Conservation (phyloP, 2,329 filamentous ascomycete species). For the Sarocladiaceae sp. region DNA sequence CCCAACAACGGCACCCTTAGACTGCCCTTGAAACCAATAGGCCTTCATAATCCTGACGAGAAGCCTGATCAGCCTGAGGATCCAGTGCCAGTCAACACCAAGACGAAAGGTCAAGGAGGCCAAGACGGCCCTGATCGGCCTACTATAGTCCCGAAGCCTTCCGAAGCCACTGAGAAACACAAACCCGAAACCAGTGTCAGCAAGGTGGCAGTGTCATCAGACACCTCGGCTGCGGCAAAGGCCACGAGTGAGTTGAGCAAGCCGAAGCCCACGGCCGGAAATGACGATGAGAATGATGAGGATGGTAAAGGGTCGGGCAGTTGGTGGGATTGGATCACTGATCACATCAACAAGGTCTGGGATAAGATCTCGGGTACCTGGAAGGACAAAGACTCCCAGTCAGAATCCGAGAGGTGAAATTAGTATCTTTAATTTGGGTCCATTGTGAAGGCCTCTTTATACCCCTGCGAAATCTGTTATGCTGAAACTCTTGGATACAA, state of each 20-base stretch:
- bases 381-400: background rate
- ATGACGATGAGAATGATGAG: constrained; percentile 17
- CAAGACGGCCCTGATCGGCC: constrained; percentile 9
- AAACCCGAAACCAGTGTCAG: background rate
- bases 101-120: constrained; percentile 8
- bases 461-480: too few species aligned
- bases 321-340: constrained; percentile 45
- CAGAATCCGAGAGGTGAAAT: background rate
- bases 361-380: constrained; percentile 32
- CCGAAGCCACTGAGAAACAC: constrained; percentile 10
- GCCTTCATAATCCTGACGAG: constrained; percentile 50
- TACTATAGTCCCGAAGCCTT: background rate
- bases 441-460: too few species aligned
- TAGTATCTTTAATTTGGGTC: too few species aligned
- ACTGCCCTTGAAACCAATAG: constrained; percentile 59
- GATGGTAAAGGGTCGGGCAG: constrained; percentile 22
- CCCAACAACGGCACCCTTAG: constrained; percentile 85
- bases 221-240: constrained; percentile 5
- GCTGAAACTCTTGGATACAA: too few species aligned
- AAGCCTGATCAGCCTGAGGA: constrained; percentile 46
- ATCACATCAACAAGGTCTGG: constrained; percentile 40
- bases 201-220: too few species aligned
- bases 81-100: constrained; percentile 29
- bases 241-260: background rate
- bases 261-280: constrained; percentile 11